Evolutionary conservation across 2,329 filamentous ascomycete species (phyloP).

Genomic region (Tetracladium maxilliforme): DNA sequence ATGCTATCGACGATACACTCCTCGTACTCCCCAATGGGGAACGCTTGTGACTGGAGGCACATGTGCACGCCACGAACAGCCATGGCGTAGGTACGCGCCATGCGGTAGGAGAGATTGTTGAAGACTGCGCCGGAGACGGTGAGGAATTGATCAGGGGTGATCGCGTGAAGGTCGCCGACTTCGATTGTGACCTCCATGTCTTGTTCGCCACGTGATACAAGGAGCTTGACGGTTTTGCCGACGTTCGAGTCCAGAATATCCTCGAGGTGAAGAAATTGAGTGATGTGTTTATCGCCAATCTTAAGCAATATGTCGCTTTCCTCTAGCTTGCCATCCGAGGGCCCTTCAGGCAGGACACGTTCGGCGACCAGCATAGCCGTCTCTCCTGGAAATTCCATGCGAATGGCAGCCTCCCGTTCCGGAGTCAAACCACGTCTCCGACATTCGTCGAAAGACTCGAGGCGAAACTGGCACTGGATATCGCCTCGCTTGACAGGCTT

Average conservation of each 20-base stretch:
- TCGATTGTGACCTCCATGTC: conserved; percentile 73
- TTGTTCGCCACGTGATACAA: conserved; percentile 78
- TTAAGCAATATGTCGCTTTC: conserved; percentile 91
- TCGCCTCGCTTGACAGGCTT: conserved; percentile 74
- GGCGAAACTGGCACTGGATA: conserved; percentile 94
- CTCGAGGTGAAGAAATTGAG: conserved; percentile 83
- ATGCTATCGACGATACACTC: conserved; percentile 91
- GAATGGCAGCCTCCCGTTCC: conserved; percentile 74
- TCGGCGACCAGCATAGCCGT: conserved; percentile 96
- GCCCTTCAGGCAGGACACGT: conserved; percentile 82
- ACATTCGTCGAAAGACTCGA: conserved; percentile 97
- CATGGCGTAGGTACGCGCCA: conserved; percentile 90
- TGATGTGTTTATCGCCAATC: conserved; percentile 85
- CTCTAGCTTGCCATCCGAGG: conserved; percentile 73
- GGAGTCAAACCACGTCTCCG: conserved; percentile 72
- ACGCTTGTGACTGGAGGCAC: conserved; percentile 87
- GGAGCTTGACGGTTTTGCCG: conserved; percentile 58
- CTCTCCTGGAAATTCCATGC: conserved; percentile 75
- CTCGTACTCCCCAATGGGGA: conserved; percentile 81
- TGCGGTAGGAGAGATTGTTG: conserved; percentile 92
- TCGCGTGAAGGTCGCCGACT: conserved; percentile 82
- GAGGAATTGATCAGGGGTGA: conserved; percentile 92
- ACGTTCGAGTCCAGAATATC: conserved; percentile 85
- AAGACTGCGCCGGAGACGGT: conserved; percentile 89
- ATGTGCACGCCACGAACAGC: conserved; percentile 90